A percentile compares a stretch with the other conserved stretches of the same genome.
Conservation (phyloP, 1,284 basidiomycete species). For the Fomitopsis betulina region DNA sequence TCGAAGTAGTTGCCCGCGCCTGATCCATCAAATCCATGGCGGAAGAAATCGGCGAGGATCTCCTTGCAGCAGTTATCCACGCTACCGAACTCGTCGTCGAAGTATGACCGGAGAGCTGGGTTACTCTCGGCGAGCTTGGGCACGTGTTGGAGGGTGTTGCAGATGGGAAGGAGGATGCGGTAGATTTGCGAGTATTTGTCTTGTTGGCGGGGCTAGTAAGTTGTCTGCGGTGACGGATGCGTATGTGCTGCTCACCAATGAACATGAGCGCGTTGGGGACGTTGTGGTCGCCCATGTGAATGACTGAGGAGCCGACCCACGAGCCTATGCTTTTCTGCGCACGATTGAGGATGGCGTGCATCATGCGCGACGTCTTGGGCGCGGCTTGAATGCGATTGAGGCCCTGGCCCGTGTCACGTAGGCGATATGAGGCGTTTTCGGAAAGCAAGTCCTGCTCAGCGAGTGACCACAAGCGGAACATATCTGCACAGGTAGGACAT, state of each 20-base stretch:
- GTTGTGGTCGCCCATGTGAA: conserved; percentile 75
- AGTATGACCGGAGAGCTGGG: conserved; percentile 67
- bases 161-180: conserved; percentile 78
- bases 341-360: conserved; percentile 77
- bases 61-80: conserved; percentile 60
- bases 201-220: conserved; percentile 11
- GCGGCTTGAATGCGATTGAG: conserved; percentile 79
- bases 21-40: conserved; percentile 79
- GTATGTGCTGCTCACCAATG: conserved; percentile 41
- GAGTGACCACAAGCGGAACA: conserved; percentile 80
- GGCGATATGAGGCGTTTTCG: conserved; percentile 64
- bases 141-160: conserved; percentile 71
- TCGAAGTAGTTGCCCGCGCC: conserved; percentile 80
- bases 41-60: conserved; percentile 76
- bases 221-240: not conserved
- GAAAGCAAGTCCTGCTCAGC: conserved; percentile 76
- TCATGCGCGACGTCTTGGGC: conserved; percentile 80
- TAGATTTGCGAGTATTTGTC: conserved; percentile 87
- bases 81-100: conserved; percentile 76
- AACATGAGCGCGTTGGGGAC: conserved; percentile 84
- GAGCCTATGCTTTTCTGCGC: conserved; percentile 73
- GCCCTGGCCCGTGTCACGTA: conserved; percentile 80
- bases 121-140: conserved; percentile 52
- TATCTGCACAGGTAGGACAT: conserved; percentile 44
- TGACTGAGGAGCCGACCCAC: conserved; percentile 64